These are phyloP conservation scores for Fusarium tanahbumbuense DNA, from an alignment of 2,329 filamentous ascomycete species.

Conservation along the genomic window DNA sequence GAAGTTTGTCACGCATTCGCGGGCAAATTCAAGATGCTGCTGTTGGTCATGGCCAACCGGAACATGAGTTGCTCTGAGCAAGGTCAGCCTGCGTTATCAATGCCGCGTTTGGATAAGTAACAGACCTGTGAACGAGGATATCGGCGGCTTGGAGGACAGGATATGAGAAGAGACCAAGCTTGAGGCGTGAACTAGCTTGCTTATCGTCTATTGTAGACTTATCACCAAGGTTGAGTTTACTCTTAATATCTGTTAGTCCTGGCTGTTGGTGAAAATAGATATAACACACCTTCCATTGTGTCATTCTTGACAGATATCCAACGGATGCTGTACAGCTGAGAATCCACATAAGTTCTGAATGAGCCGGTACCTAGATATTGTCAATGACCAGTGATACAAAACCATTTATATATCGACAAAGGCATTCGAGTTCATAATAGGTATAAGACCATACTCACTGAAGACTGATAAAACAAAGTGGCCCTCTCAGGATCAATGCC, in stretches of 20 bases:
- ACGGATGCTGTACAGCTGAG: slow-evolving; percentile 90
- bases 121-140: slow-evolving; percentile 82
- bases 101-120: not conserved
- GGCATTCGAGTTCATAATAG: not conserved
- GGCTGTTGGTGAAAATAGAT: not conserved
- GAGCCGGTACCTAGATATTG: slow-evolving; percentile 71
- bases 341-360: slow-evolving; percentile 97
- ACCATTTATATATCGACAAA: not conserved
- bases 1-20: slow-evolving; percentile 87
- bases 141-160: slow-evolving; percentile 96
- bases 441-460: slow-evolving; percentile 60
- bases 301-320: slow-evolving; percentile 97
- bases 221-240: slow-evolving; percentile 75
- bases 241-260: slow-evolving; percentile 59
- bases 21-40: slow-evolving; percentile 93
- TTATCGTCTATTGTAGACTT: slow-evolving; percentile 69
- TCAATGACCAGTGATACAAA: not conserved
- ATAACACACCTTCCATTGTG: slow-evolving; percentile 87
- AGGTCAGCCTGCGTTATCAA: not conserved
- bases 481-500: slow-evolving; percentile 83
- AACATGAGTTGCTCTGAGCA: slow-evolving; percentile 82
- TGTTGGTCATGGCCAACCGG: slow-evolving; percentile 96
- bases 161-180: slow-evolving; percentile 94
- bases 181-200: slow-evolving; percentile 70
- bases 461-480: slow-evolving; percentile 84